phyloP scores from a whole-genome alignment of 495 filamentous ascomycete genomes.

The Penicillium taxi region DNA sequence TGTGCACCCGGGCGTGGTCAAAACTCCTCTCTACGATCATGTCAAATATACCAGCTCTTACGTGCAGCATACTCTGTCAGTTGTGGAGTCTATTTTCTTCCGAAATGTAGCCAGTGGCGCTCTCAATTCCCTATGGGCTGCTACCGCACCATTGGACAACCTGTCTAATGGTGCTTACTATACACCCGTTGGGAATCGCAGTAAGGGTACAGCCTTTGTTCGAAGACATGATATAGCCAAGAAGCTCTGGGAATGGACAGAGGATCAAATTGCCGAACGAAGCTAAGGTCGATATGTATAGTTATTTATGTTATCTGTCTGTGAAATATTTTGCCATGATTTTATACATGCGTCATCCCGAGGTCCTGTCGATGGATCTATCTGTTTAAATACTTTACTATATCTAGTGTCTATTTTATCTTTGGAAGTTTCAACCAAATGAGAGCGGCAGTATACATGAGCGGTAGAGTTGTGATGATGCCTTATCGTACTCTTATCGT shows the following conservation, averaged over 20 bases:
- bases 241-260: slow-evolving; percentile 39
- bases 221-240: slow-evolving; percentile 21
- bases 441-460: too few relatives aligned
- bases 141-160: slow-evolving; percentile 22
- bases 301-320: too few relatives aligned
- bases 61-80: slow-evolving; percentile 5
- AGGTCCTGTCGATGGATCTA: too few relatives aligned
- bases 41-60: slow-evolving; percentile 8
- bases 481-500: slow-evolving; percentile 20
- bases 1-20: slow-evolving; percentile 41
- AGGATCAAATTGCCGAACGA: slow-evolving; percentile 34
- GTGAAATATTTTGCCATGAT: too few relatives aligned
- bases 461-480: too few relatives aligned
- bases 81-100: slow-evolving; percentile 15
- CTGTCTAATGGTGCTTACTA: slow-evolving; percentile 31
- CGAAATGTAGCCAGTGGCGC: too few relatives aligned
- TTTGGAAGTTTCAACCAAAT: too few relatives aligned
- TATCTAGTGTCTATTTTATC: too few relatives aligned
- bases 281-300: background rate
- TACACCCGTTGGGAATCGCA: slow-evolving; percentile 30
- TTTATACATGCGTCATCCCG: too few relatives aligned
- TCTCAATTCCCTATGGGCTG: slow-evolving; percentile 36
- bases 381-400: too few relatives aligned
- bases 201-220: slow-evolving; percentile 18
- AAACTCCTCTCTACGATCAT: slow-evolving; percentile 24